phyloP scores from a whole-genome alignment of 805 yeast species.

The Monosporozyma yasuniensis region DNA sequence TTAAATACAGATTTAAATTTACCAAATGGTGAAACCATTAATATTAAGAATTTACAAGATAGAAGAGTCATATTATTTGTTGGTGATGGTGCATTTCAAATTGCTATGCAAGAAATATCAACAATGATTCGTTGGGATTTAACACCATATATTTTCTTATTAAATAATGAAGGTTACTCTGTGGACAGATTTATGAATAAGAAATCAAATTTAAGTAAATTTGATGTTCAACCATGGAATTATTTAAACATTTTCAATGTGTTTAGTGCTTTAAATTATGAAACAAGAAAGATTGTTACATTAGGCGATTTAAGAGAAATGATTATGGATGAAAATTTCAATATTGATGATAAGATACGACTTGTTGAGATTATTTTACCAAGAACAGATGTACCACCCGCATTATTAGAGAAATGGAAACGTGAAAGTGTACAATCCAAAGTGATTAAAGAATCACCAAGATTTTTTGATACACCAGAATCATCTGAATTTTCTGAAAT shows the following conservation, averaged over 20 bases:
- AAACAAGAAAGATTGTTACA: conserved; percentile 37
- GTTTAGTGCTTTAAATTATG: conserved; percentile 48
- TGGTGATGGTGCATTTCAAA: conserved; percentile 63
- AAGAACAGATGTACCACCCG: conserved; percentile 49
- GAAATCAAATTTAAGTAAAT: conserved; percentile 40
- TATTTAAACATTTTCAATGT: conserved; percentile 37
- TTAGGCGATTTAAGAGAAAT: conserved; percentile 41
- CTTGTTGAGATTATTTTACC: conserved; percentile 51
- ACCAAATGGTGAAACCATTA: background rate
- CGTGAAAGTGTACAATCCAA: conserved; percentile 18
- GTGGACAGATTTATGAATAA: conserved; percentile 57
- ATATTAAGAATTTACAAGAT: background rate
- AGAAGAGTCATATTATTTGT: conserved; percentile 48
- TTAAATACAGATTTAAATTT: background rate
- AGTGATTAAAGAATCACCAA: conserved; percentile 2
- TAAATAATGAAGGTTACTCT: conserved; percentile 61
- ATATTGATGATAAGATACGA: conserved; percentile 38
- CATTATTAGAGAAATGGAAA: conserved; percentile 21
- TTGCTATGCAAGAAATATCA: conserved; percentile 57
- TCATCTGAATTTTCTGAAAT: conserved; percentile 41
- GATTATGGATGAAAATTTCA: conserved; percentile 34
- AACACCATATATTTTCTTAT: conserved; percentile 48
- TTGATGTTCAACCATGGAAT: conserved; percentile 57
- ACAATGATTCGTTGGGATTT: conserved; percentile 47
- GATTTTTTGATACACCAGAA: conserved; percentile 2